Evolutionary conservation across 371 early-diverging fungal genomes (phyloP).

Genomic region (Saksenaea vasiformis): DNA sequence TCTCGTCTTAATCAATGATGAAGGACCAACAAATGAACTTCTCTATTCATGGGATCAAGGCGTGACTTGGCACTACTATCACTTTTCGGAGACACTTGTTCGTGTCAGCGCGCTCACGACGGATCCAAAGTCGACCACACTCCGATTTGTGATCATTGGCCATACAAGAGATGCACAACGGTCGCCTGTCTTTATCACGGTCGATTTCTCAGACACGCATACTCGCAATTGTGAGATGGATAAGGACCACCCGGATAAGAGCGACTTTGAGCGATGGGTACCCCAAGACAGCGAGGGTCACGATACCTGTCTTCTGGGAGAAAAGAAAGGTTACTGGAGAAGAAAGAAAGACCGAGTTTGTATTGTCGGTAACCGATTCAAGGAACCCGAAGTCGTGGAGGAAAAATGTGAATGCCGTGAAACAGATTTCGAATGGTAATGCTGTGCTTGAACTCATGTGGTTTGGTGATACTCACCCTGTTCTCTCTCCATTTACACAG

Average conservation of each 20-base stretch:
- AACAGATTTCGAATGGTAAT: constrained; percentile 76
- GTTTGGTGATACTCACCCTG: neutral
- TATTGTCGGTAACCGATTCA: constrained; percentile 67
- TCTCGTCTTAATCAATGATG: constrained; percentile 69
- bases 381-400: constrained; percentile 50
- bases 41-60: constrained; percentile 70
- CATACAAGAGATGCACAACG: constrained; percentile 23
- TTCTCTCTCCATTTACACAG: constrained; percentile 21
- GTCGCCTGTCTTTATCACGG: constrained; percentile 38
- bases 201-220: constrained; percentile 44
- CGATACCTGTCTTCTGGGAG: constrained; percentile 47
- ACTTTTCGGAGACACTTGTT: constrained; percentile 48
- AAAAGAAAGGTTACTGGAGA: constrained; percentile 67
- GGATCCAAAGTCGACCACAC: constrained; percentile 56
- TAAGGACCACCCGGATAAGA: constrained; percentile 52
- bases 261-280: constrained; percentile 81
- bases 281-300: constrained; percentile 63
- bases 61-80: constrained; percentile 60
- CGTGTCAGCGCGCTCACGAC: constrained; percentile 59
- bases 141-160: constrained; percentile 61
- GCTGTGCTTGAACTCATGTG: neutral
- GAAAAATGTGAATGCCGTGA: constrained; percentile 69
- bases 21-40: constrained; percentile 71
- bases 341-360: constrained; percentile 79
- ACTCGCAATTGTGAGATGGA: constrained; percentile 55